Conservation (phyloP, 257 asterid species). For the Solanum pinnatisectum region DNA sequence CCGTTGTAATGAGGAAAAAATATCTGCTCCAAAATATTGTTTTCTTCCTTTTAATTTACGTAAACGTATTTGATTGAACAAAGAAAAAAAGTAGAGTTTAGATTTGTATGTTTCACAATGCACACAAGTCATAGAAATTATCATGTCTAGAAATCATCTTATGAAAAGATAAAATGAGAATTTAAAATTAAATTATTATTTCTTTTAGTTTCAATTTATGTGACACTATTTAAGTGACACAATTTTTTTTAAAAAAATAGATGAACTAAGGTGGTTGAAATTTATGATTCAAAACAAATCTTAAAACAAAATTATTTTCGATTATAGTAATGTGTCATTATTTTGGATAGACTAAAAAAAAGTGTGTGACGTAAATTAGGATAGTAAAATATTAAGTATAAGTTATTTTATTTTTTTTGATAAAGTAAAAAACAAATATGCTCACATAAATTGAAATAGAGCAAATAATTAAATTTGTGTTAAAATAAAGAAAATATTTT, state of each 20-base stretch:
- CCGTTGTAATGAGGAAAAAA: background rate
- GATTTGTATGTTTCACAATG: background rate
- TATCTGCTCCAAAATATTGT: background rate
- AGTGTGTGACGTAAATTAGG: background rate
- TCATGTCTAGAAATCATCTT: background rate
- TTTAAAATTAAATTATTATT: background rate
- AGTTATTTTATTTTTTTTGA: background rate
- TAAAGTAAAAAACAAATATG: background rate
- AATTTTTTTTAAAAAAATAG: background rate
- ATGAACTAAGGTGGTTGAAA: background rate
- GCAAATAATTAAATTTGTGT: background rate
- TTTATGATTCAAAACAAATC: background rate
- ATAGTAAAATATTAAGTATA: too few species aligned
- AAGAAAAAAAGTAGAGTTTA: too few species aligned
- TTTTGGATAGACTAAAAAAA: background rate
- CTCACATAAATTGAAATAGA: background rate
- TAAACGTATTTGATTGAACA: background rate
- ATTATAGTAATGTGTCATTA: background rate
- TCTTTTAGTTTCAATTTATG: accelerated
- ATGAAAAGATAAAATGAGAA: background rate
- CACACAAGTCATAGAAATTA: background rate
- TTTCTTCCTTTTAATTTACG: background rate
- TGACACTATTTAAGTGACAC: background rate
- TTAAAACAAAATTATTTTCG: background rate
- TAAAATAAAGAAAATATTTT: background rate